A percentile compares a stretch with the other conserved stretches of the same genome.
phyloP scores from a whole-genome alignment of 75 land plant species.

The Pinus taeda region DNA sequence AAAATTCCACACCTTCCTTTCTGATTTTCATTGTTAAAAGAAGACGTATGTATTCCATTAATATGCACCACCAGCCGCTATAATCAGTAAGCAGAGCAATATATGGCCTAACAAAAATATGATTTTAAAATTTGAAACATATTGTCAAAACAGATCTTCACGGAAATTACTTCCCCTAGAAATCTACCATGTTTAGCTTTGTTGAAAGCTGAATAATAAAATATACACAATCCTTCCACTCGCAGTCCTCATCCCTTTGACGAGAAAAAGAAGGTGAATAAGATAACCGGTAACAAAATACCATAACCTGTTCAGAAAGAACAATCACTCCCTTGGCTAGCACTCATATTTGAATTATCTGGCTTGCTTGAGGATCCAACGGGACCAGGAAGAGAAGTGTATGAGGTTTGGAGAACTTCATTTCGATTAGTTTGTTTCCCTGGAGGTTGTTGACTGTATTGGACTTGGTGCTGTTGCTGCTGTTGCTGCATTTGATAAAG shows the following conservation, averaged over 20 bases:
- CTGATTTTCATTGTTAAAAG: not conserved
- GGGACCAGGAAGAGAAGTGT: not conserved
- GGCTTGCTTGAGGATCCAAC: not conserved
- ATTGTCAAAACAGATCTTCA: not conserved
- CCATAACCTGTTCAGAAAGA: not conserved
- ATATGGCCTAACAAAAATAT: not conserved
- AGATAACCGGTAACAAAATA: conserved; percentile 1
- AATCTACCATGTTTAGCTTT: not conserved
- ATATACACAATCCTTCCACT: conserved; percentile 2
- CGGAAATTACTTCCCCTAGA: not conserved
- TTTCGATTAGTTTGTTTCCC: conserved; percentile 8
- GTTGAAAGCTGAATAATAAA: not conserved
- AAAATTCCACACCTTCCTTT: not conserved
- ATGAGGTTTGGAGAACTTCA: conserved; percentile 4
- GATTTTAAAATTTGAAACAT: not conserved
- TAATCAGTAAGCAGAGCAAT: not conserved
- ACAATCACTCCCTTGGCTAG: not conserved
- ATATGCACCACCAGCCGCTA: not conserved
- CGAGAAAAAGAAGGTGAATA: not conserved
- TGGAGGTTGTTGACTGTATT: not conserved
- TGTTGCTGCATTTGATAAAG: conserved; percentile 6
- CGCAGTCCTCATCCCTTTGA: not conserved
- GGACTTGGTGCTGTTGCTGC: not conserved
- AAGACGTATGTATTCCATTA: not conserved
- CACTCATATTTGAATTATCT: conserved; percentile 6